Evolutionary conservation across 352 stramenopile genomes (phyloP), one percentile per base, ranked within the genome.

Genomic region (Phytophthora multivora): DNA sequence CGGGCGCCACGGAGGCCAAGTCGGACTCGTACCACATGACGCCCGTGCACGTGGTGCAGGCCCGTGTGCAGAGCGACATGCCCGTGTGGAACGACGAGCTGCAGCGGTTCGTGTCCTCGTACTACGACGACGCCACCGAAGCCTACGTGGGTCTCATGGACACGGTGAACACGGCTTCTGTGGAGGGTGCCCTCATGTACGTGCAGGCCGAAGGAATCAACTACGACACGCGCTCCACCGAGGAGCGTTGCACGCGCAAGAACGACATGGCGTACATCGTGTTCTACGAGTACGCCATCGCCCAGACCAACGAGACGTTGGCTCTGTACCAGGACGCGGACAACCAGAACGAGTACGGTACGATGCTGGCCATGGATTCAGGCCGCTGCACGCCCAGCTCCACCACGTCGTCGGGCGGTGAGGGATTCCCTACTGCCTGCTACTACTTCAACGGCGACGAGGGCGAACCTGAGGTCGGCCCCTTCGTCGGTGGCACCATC

Each of bases 181-280:
- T 96, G 9, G 86, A 94, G 51, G 88, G 88, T 13, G 77, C 85
- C 31, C 81, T 96, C 35, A 95, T 94, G 84, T 96, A 93, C 70
- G 80, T 96, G 28, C 86, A 95, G 63, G 83, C 86, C 5, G 88
- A 96, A 57, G 72, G 82, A 36, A 93, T 96, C 71, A 93, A 96
- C 73, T 83, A 89, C 67, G 67, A 77, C 39, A 83, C 81, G 40
- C 81, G 84, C 43, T 73, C 66, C n/a, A 66, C 65, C 2, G 72
- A 83, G 40, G 66, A 73, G 33, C 76, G 71, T 10, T 96, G 88
- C 66, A 63, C 59, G 48, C 84, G 86, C 51, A 96, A 96, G 80
- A 93, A 91, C 68, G 74, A 84, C 13, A 89, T 91, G 66, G 59
- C 79, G 40, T 87, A 90, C 63, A 59, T 96, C 30, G 85, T 95